phyloP scores from a whole-genome alignment of 805 yeast genomes.

The Ogataea methylovora region DNA sequence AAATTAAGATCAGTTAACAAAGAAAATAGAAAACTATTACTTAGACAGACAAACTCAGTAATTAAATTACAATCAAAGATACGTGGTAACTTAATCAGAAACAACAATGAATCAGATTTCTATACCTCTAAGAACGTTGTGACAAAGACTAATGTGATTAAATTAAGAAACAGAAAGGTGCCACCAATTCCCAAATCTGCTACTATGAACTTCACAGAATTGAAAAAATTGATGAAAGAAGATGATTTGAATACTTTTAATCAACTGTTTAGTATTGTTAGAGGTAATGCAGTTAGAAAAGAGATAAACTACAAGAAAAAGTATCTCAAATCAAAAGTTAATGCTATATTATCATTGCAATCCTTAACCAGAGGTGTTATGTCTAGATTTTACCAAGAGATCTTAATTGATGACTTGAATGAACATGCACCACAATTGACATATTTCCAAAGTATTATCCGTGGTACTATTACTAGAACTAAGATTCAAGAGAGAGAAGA shows the following conservation, averaged over 20 bases:
- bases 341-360: slow-evolving; percentile 40
- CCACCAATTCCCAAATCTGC: neutral
- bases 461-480: slow-evolving; percentile 40
- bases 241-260: slow-evolving; percentile 21
- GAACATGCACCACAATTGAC: slow-evolving; percentile 31
- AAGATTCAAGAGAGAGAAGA: slow-evolving; percentile 25
- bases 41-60: slow-evolving; percentile 16
- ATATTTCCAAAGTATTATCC: slow-evolving; percentile 44
- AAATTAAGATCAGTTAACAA: neutral
- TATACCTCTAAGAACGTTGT: too few species aligned
- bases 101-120: neutral
- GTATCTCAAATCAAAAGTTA: slow-evolving; percentile 12
- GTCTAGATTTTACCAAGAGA: slow-evolving; percentile 47
- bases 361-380: slow-evolving; percentile 57
- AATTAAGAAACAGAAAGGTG: neutral
- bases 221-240: neutral
- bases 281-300: slow-evolving; percentile 34
- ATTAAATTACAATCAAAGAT: slow-evolving; percentile 32
- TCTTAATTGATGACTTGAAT: slow-evolving; percentile 46
- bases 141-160: too few species aligned
- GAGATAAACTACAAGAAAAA: slow-evolving; percentile 12
- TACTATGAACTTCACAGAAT: neutral
- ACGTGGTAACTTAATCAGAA: slow-evolving; percentile 33
- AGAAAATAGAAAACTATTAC: slow-evolving; percentile 10
- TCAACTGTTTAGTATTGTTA: slow-evolving; percentile 32